phyloP scores from a whole-genome alignment of 1,284 basidiomycete genomes.

The Papiliotrema terrestris region DNA sequence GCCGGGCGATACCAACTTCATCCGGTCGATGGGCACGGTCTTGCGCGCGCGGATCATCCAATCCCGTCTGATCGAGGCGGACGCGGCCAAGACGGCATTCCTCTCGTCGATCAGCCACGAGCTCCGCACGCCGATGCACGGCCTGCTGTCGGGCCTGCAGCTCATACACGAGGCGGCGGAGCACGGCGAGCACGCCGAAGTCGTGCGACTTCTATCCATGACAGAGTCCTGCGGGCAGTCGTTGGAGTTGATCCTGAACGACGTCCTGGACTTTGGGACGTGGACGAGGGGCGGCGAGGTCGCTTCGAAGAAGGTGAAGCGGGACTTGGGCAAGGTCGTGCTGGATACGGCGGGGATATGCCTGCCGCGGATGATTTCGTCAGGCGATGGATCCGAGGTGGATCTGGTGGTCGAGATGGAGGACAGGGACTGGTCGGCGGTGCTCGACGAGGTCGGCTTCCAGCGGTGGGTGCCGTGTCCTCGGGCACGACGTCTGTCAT shows the following conservation, averaged over 20 bases:
- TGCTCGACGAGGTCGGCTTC: constrained; percentile 20
- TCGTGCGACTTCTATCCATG: constrained; percentile 9
- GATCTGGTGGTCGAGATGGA: constrained; percentile 15
- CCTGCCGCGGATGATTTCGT: constrained; percentile 7
- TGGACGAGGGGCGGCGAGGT: constrained; percentile 6
- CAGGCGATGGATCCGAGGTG: constrained; percentile 1
- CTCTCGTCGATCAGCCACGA: constrained; percentile 40
- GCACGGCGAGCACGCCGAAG: constrained; percentile 7
- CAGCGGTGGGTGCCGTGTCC: constrained; percentile 18
- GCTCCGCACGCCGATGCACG: constrained; percentile 37
- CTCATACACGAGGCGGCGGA: constrained; percentile 18
- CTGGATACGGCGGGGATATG: constrained; percentile 14
- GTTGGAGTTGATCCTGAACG: constrained; percentile 26
- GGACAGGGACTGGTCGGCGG: constrained; percentile 24
- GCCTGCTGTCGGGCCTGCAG: constrained; percentile 29
- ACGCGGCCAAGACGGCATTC: constrained; percentile 37
- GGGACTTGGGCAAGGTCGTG: constrained; percentile 12
- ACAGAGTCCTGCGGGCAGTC: constrained; percentile 25
- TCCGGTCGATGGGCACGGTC: constrained; percentile 24
- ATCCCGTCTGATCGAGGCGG: constrained; percentile 24
- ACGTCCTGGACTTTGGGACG: constrained; percentile 30
- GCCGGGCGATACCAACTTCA: constrained; percentile 14
- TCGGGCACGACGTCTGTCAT: background rate
- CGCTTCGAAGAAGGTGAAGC: constrained; percentile 1
- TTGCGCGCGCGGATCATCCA: constrained; percentile 22